Evolutionary conservation across 176 grass and related monocot genomes (phyloP).

Genomic region (Phoenix roebelenii): DNA sequence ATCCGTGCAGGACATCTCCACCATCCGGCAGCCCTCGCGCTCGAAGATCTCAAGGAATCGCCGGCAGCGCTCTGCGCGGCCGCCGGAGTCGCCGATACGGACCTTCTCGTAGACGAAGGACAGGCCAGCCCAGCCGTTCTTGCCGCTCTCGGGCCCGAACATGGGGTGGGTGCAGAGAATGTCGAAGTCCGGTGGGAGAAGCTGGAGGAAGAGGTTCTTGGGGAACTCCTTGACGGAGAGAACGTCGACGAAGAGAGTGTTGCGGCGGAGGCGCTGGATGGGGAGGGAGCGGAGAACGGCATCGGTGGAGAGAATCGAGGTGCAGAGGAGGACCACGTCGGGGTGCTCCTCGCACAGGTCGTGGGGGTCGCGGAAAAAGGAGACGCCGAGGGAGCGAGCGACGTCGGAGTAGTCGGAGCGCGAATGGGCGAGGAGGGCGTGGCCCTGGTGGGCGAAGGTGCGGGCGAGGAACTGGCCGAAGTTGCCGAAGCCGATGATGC

Average conservation of each 20-base stretch:
- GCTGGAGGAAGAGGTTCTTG: too few relatives aligned
- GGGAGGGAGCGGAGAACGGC: background rate
- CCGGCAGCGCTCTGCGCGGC: background rate
- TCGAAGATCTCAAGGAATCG: background rate
- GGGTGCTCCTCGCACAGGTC: conserved; percentile 1
- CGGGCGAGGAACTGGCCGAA: too few relatives aligned
- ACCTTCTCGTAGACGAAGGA: too few relatives aligned
- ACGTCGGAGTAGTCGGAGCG: background rate
- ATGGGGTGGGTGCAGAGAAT: too few relatives aligned
- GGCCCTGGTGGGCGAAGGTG: too few relatives aligned
- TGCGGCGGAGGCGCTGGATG: background rate
- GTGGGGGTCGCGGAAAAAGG: background rate
- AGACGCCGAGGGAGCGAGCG: background rate
- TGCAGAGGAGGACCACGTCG: background rate
- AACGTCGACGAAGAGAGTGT: background rate
- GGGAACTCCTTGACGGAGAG: too few relatives aligned
- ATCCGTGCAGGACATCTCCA: background rate
- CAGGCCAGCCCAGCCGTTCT: too few relatives aligned
- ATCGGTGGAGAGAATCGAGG: background rate
- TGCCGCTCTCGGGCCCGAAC: too few relatives aligned
- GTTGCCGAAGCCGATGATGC: too few relatives aligned
- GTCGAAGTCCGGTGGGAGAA: too few relatives aligned
- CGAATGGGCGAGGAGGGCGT: too few relatives aligned
- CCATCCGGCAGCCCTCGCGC: background rate
- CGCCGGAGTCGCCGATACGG: background rate